Base-by-base conservation (phyloP, 164 flowering plant species). In the Stephania cephalantha region DNA sequence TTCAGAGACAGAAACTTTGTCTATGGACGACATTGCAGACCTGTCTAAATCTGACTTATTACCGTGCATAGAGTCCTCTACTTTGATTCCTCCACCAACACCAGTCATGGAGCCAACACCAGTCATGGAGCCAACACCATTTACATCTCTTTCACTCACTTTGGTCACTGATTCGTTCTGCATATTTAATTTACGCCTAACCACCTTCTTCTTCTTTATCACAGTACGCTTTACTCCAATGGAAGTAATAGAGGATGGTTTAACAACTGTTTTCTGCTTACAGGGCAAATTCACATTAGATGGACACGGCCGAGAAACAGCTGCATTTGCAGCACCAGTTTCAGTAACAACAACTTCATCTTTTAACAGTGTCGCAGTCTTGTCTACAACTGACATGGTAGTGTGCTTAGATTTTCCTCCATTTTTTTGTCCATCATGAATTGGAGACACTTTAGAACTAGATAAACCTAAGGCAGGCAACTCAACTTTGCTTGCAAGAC, bases 401-500 rank as follows among this genome's bases (percentile, higher is more conserved):
- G 46, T 72, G n/a, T 15, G 22, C 8, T 29, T 67, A 11, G 80
- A 73, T 53, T 67, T 55, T 76, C 70, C 78, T 65, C 63, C 66
- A 70, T 50, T 64, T 7, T 46, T 17, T 29, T 75, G 61, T 66
- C 74, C 80, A 52, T 74, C 76, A 66, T 1, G 46, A 35, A 71
- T 79, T 46, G 73, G 74, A 46, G 70, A 7, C 74, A 55, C 15
- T 44, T 74, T 70, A 30, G 75, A 65, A 73, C 31, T 68, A 29
- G 78, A 70, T 65, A 29, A 69, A 66, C 17, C 25, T 0, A 61
- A 45, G 44, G 6, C 31, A 78, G 83, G 66, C n/a, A 65, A 78
- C 69, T 22, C 35, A 48, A 71, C 80, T 73, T 75, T 83, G 78
- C 80, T 85, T 80, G 74, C 74, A 70, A 30, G 75, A 75, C 79